phyloP scores from a whole-genome alignment of 768 basidiomycete genomes.

The Mycena vitilis region DNA sequence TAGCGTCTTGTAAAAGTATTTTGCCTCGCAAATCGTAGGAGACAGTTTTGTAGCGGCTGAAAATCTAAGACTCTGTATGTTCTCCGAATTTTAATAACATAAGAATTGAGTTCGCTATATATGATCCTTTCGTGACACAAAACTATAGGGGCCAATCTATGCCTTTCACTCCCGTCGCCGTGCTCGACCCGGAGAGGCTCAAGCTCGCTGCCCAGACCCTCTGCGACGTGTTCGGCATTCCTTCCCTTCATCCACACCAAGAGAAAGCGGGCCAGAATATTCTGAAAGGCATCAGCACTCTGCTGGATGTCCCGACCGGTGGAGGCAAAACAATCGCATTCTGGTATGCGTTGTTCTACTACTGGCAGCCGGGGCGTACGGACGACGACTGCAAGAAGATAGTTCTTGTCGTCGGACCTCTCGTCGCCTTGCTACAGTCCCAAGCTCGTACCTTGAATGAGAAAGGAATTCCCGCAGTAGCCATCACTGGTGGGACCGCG shows the following conservation, averaged over 20 bases:
- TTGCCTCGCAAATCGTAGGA: background rate
- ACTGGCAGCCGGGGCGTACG: conserved; percentile 29
- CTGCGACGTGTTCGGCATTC: conserved; percentile 8
- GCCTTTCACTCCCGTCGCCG: conserved; percentile 14
- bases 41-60: background rate
- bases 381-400: conserved; percentile 24
- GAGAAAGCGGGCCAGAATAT: conserved; percentile 21
- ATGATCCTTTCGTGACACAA: background rate
- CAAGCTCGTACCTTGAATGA: conserved; percentile 18
- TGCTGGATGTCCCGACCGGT: conserved; percentile 34
- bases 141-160: conserved; percentile 2
- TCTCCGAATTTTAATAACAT: conserved; percentile 3
- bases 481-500: conserved; percentile 5
- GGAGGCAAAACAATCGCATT: conserved; percentile 38
- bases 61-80: background rate
- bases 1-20: conserved; percentile 1
- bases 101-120: conserved; percentile 1
- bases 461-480: conserved; percentile 23
- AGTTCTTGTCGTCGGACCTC: conserved; percentile 31
- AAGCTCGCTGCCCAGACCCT: background rate
- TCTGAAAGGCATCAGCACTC: conserved; percentile 13
- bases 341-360: conserved; percentile 34
- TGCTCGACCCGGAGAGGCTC: conserved; percentile 11
- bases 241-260: conserved; percentile 15
- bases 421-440: conserved; percentile 24